Evolutionary conservation across 441 rosid genomes (phyloP).

Genomic region (Kokia cookei): DNA sequence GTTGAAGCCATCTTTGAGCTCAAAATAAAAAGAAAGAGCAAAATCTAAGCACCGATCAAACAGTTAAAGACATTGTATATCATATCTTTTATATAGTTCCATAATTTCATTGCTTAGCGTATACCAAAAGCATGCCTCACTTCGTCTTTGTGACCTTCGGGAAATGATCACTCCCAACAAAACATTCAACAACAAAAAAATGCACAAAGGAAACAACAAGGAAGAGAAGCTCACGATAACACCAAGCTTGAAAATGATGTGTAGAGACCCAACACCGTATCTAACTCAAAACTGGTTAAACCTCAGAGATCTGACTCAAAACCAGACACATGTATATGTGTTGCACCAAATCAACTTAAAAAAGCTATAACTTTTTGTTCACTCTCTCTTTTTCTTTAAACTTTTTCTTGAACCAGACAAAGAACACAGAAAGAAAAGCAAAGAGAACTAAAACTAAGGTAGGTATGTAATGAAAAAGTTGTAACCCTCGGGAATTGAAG

Average conservation of each 20-base stretch:
- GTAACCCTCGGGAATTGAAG: constrained; percentile 51
- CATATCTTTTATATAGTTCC: not conserved
- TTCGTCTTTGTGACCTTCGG: not conserved
- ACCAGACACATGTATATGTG: constrained; percentile 5
- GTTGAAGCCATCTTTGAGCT: not conserved
- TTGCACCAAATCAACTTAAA: constrained; percentile 11
- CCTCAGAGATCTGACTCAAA: constrained; percentile 38
- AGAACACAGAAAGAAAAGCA: constrained; percentile 13
- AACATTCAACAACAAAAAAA: not conserved
- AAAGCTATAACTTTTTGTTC: constrained; percentile 6
- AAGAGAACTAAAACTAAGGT: not conserved
- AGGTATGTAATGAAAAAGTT: constrained; percentile 13
- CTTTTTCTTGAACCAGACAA: constrained; percentile 23
- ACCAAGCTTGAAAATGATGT: constrained; percentile 23
- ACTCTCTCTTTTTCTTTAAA: constrained; percentile 6
- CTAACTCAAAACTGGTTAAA: constrained; percentile 10
- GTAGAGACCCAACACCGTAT: not conserved
- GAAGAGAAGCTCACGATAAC: constrained; percentile 14
- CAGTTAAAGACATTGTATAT: not conserved
- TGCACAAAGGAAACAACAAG: not conserved
- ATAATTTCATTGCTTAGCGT: constrained; percentile 23
- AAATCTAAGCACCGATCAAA: not conserved
- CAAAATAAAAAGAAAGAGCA: not conserved
- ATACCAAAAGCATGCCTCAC: constrained; percentile 27
- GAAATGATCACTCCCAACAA: constrained; percentile 16